Evolutionary conservation across 768 basidiomycete genomes (phyloP).

Genomic region (Gloeophyllum trabeum): DNA sequence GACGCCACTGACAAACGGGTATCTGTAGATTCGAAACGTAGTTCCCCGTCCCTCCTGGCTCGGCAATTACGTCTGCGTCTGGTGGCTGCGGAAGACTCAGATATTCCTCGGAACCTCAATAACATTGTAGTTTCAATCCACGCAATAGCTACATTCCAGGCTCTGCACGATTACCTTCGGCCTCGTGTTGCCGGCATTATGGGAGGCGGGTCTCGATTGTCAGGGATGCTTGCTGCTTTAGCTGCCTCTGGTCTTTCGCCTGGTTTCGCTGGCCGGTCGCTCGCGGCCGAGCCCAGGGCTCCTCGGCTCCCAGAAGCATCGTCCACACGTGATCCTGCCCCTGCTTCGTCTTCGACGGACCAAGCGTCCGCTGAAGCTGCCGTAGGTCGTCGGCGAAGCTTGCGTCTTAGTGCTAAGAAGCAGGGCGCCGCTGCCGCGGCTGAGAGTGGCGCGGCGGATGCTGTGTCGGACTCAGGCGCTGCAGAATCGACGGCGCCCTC

Average conservation of each 20-base stretch:
- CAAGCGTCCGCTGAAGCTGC: conserved; percentile 6
- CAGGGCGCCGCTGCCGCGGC: conserved; percentile 13
- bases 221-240: conserved; percentile 86
- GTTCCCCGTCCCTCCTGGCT: conserved; percentile 84
- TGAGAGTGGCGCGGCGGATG: conserved; percentile 7
- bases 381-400: conserved; percentile 64
- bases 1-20: too few relatives aligned
- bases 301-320: conserved; percentile 16
- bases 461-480: conserved; percentile 5
- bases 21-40: conserved; percentile 71
- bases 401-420: conserved; percentile 69
- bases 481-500: conserved; percentile 6
- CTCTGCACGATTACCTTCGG: conserved; percentile 90
- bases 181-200: conserved; percentile 75
- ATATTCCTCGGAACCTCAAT: conserved; percentile 75
- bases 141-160: conserved; percentile 96
- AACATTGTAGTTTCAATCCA: conserved; percentile 97
- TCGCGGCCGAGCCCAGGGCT: neutral
- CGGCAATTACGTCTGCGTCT: conserved; percentile 85
- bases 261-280: neutral
- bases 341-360: conserved; percentile 20
- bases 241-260: conserved; percentile 35
- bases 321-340: too few relatives aligned
- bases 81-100: conserved; percentile 81
- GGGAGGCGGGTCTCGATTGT: conserved; percentile 51